phyloP scores from a whole-genome alignment of 176 grass and related monocot genomes.

The Urochloa ruziziensis region DNA sequence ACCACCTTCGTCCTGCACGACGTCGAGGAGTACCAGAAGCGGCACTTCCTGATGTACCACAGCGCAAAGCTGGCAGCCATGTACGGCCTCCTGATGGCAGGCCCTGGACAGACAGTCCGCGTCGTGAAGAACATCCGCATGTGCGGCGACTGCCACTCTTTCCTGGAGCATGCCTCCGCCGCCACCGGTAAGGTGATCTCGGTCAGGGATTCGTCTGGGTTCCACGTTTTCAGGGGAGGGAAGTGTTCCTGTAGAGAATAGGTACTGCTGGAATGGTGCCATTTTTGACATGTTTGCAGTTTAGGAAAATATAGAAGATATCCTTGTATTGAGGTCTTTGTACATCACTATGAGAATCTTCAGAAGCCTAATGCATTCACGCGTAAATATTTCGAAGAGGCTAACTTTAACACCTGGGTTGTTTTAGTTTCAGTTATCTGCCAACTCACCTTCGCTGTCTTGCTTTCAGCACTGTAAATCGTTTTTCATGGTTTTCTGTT shows the following conservation, averaged over 20 bases:
- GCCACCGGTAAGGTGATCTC: constrained; percentile 48
- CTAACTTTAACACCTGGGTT: neutral
- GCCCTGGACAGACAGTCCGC: constrained; percentile 16
- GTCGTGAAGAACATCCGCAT: constrained; percentile 67
- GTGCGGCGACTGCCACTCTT: constrained; percentile 73
- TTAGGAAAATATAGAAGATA: constrained; percentile 36
- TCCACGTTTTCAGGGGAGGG: constrained; percentile 60
- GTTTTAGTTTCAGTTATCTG: neutral
- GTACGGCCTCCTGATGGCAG: constrained; percentile 54
- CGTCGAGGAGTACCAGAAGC: constrained; percentile 75
- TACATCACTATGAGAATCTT: constrained; percentile 33
- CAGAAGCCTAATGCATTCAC: constrained; percentile 13
- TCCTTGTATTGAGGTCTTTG: constrained; percentile 18
- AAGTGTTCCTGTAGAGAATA: constrained; percentile 57
- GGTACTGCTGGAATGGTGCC: constrained; percentile 10
- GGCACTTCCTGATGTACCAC: constrained; percentile 73
- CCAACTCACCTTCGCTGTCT: neutral
- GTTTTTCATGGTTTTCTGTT: neutral
- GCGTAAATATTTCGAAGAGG: constrained; percentile 4
- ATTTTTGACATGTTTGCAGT: constrained; percentile 35
- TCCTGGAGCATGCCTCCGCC: constrained; percentile 53
- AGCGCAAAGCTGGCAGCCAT: constrained; percentile 60
- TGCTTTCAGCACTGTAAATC: neutral
- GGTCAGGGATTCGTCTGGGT: constrained; percentile 55
- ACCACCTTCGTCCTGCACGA: constrained; percentile 72